Base-by-base conservation (phyloP, 2,329 filamentous ascomycete genomes). In the Didymella glomerata region DNA sequence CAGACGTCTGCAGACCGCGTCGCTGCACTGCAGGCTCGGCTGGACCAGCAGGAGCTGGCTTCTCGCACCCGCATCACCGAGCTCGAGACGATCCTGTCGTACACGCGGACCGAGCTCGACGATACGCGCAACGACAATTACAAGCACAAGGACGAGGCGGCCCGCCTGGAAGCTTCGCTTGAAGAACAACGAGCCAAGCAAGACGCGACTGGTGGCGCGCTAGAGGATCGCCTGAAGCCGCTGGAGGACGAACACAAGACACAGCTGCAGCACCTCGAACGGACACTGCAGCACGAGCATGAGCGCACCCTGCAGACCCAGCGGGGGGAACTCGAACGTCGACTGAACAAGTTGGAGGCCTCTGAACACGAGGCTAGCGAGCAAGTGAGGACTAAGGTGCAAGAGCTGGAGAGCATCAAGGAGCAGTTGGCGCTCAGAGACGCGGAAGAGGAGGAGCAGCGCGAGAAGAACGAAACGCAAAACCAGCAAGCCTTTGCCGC, bases 71-170 rank as follows among this genome's bases (percentile, higher is more conserved):
- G 73, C 38, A 75, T 76, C 27, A 71, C 67, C 2, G 71, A 77
- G 49, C 70, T 77, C 28, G 74, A 76, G 45, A 75, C 75, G 3
- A 67, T 76, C 13, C 64, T 76, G 9, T 65, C 71, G 1, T 77
- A 70, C 53, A 75, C 74, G 9, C 69, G 70, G 5, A 68, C 67
- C 4, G 75, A 77, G 48, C 65, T 76, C 2, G 74, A 76, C 16
- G 58, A 58, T 27, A 54, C 69, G 13, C 70, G 73, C 7, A 64
- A 62, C 2, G 71, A 73, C 27, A 68, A 65, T 34, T 74, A 74
- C 65, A 72, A 65, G 54, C 68, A 75, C 25, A 72, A 71, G 36
- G 72, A 73, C 13, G 62, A 49, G 22, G 52, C 72, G 9, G 45
- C 60, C 1, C 54, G 22, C 1, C 28, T 74, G 16, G 62, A 72